These are phyloP conservation scores for Hypocreales sp. DNA, from an alignment of 2,329 filamentous ascomycete genomes.

Conservation along the genomic window DNA sequence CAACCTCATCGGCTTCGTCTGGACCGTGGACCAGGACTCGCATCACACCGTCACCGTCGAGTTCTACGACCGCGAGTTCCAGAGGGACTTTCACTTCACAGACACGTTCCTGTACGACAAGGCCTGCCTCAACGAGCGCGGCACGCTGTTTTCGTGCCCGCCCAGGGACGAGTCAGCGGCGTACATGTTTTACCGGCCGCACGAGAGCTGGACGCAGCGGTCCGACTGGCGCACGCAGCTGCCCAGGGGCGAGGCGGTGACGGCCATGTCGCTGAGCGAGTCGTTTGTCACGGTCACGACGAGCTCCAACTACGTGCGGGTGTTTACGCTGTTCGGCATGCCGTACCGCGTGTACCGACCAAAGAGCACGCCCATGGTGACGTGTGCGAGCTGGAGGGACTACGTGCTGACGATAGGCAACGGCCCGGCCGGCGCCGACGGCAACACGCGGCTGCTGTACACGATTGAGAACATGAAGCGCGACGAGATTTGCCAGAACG, in stretches of 20 bases:
- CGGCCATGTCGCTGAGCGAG: constrained; percentile 79
- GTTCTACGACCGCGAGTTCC: constrained; percentile 87
- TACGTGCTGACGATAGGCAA: constrained; percentile 96
- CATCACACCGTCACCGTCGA: constrained; percentile 92
- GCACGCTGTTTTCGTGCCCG: constrained; percentile 72
- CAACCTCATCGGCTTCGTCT: constrained; percentile 87
- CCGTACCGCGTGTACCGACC: constrained; percentile 81
- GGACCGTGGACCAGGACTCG: constrained; percentile 91
- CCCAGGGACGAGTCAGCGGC: constrained; percentile 52
- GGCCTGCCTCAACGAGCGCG: constrained; percentile 76
- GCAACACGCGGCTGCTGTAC: constrained; percentile 66
- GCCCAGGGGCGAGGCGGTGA: constrained; percentile 74
- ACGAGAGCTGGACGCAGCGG: constrained; percentile 89
- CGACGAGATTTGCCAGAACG: constrained; percentile 86
- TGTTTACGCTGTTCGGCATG: constrained; percentile 86
- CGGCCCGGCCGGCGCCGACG: constrained; percentile 67
- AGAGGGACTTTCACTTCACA: constrained; percentile 93
- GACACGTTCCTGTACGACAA: constrained; percentile 95
- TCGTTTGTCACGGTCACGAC: constrained; percentile 86
- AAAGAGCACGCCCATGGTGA: constrained; percentile 79
- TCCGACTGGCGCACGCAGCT: constrained; percentile 80
- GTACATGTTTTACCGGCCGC: constrained; percentile 87
- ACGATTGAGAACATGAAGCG: constrained; percentile 89
- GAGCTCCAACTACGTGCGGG: constrained; percentile 70
- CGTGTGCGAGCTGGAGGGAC: constrained; percentile 86